Evolutionary conservation across 805 yeast species (phyloP), one percentile per base, ranked within the genome.

Genomic region (Nakazawaea ishiwadae): DNA sequence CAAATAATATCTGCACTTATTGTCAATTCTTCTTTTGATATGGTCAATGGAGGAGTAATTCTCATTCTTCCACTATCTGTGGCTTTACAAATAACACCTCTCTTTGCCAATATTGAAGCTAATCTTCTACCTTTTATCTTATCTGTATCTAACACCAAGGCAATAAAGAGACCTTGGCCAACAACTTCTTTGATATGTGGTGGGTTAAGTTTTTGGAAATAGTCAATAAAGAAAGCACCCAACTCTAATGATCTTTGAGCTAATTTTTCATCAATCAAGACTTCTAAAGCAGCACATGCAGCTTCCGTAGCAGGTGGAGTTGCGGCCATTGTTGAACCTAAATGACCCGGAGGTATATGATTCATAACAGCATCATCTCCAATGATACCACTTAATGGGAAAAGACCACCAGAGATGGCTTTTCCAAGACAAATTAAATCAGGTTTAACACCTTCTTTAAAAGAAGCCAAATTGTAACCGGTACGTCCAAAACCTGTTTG

Each of bases 321-420:
- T 9, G 52, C 57, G 2, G 59, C 58, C 58, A 57, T 54, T 1
- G 62, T 57, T 4, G 62, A 52, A 1, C 62, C 62, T 20, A 52
- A 42, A 21, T 55, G 56, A 23, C 55, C 58, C 7, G 15, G 31
- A 4, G 42, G 46, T 23, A 57, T 26, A 15, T 48, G 18, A 34
- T 49, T 53, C 59, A 54, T 55, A 3, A 55, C 47, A 12, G 51
- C 49, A 7, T 44, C 31, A 15, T 35, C 37, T 19, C 59, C 58
- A 26, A 48, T 37, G 23, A 57, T 59, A 1, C 53, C 58, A 29
- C 59, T 54, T 10, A 56, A 31, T 3, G 60, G 53, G 2, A 50
- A 46, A 21, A 53, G 47, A 19, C 59, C 62, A 5, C 59, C 59
- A 5, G 48, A 50, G 5, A 53, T 40, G 16, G 54, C 60, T 39